A percentile compares a stretch with the other conserved stretches of the same genome.
Evolutionary conservation across 2,329 filamentous ascomycete genomes (phyloP).

Genomic region (Akanthomyces lecanii): DNA sequence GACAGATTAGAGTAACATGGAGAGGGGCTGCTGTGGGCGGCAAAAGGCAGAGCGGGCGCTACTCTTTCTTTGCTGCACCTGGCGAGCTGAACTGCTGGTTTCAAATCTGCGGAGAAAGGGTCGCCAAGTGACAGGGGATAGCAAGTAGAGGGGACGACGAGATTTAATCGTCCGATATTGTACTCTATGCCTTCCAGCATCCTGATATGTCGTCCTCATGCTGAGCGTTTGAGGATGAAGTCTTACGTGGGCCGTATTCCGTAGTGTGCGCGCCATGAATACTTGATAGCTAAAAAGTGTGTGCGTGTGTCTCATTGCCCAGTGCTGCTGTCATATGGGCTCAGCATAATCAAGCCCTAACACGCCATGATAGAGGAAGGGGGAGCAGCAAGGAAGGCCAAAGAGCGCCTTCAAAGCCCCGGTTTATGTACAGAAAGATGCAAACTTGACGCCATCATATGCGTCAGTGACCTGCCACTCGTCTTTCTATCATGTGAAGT

Average conservation of each 20-base stretch:
- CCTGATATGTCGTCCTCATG: neutral
- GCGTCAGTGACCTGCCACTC: neutral
- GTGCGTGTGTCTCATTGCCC: neutral
- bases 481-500: neutral
- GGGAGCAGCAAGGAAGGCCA: neutral
- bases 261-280: neutral
- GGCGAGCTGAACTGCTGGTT: neutral
- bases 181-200: neutral
- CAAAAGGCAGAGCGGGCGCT: neutral
- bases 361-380: neutral
- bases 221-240: neutral
- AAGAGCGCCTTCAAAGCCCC: neutral
- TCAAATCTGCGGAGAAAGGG: slow-evolving; percentile 12
- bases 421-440: neutral
- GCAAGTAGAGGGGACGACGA: neutral
- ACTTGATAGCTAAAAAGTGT: neutral
- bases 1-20: neutral
- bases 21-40: too few species aligned
- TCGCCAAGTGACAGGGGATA: neutral
- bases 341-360: neutral
- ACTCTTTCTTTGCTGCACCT: neutral
- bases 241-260: neutral
- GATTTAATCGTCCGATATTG: slow-evolving; percentile 6
- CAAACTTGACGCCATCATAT: neutral
- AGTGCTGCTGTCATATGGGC: neutral